Conservation (phyloP, 1,139 yeast species). For the Nematodospora anomalae region DNA sequence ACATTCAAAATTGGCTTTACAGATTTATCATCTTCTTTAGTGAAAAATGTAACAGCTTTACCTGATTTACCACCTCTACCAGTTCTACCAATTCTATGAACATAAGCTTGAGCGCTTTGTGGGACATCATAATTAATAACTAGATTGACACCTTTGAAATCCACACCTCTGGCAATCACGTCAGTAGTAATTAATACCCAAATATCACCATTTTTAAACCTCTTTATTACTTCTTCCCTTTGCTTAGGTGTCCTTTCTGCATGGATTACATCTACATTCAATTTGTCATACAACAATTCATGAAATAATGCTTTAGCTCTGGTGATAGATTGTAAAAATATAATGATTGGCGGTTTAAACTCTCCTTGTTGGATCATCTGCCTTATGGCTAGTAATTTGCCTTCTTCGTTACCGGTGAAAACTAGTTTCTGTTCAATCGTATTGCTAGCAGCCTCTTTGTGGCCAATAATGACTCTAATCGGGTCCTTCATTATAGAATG, state of each 20-base stretch:
- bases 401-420: constrained; percentile 92
- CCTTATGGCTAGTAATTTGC: constrained; percentile 86
- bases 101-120: constrained; percentile 88
- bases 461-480: constrained; percentile 85
- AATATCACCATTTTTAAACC: constrained; percentile 83
- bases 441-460: constrained; percentile 87
- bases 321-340: constrained; percentile 86
- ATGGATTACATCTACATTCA: constrained; percentile 94
- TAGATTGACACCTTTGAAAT: constrained; percentile 90
- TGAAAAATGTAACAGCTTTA: constrained; percentile 86
- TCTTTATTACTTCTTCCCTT: constrained; percentile 79
- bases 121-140: constrained; percentile 98
- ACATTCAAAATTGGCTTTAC: constrained; percentile 87
- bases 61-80: constrained; percentile 94
- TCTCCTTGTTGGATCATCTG: constrained; percentile 85
- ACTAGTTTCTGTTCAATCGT: constrained; percentile 82
- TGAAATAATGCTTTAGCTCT: constrained; percentile 95
- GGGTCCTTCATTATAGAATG: constrained; percentile 82
- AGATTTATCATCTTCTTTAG: constrained; percentile 79
- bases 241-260: constrained; percentile 92
- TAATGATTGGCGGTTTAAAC: constrained; percentile 88
- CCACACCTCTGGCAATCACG: constrained; percentile 94
- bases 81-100: constrained; percentile 97
- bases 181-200: constrained; percentile 98
- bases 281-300: constrained; percentile 83